phyloP scores from a whole-genome alignment of 2,329 filamentous ascomycete species.

The Stagonosporopsis tanaceti region DNA sequence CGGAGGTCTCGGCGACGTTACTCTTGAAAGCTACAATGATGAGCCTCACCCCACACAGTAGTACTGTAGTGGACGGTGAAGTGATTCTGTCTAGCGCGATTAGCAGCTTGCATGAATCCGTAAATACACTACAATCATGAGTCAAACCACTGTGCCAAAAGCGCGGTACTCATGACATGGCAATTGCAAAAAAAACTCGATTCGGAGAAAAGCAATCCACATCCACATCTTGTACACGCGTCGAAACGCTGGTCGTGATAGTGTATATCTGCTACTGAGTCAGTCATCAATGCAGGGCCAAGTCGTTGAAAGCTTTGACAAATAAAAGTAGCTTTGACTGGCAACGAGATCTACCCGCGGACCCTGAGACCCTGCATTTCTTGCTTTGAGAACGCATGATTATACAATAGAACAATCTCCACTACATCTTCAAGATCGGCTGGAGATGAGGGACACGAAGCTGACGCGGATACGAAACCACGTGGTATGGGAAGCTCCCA shows the following conservation, averaged over 20 bases:
- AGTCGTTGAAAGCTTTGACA: constrained; percentile 6
- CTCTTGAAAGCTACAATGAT: background rate
- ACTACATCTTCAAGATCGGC: background rate
- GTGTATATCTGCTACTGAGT: constrained; percentile 2
- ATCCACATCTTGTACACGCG: background rate
- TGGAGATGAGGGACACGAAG: background rate
- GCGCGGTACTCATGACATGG: no score
- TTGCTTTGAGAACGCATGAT: background rate
- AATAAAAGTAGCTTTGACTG: background rate
- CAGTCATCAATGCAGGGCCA: constrained; percentile 1
- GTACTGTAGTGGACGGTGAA: background rate
- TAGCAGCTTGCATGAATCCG: background rate
- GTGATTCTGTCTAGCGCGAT: background rate
- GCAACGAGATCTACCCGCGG: background rate
- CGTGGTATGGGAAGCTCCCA: constrained; percentile 1
- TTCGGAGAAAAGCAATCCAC: background rate
- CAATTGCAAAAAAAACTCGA: background rate
- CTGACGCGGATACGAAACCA: constrained; percentile 9
- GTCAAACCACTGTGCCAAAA: background rate
- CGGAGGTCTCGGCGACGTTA: background rate
- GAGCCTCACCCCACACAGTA: background rate
- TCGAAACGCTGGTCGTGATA: constrained; percentile 8
- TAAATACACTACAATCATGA: background rate
- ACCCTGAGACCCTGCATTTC: background rate
- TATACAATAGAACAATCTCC: background rate